These are phyloP conservation scores for Protomyces pachydermus DNA, from an alignment of 1,139 yeast species.

Conservation along the genomic window DNA sequence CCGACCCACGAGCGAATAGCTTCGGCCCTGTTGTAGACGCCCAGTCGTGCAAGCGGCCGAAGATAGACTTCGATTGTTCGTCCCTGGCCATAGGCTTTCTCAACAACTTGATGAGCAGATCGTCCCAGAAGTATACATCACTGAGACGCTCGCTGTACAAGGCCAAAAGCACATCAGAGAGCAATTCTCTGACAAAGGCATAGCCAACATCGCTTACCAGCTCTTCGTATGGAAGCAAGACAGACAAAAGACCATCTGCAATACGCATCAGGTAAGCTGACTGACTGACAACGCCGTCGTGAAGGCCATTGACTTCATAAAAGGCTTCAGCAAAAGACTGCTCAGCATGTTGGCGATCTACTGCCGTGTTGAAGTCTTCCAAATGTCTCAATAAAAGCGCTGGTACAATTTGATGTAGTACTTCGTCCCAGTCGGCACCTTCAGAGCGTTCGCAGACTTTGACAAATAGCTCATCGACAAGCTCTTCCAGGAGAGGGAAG, in stretches of 20 bases:
- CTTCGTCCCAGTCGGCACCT: constrained; percentile 6
- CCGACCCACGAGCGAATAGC: not conserved
- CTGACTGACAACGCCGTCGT: constrained; percentile 3
- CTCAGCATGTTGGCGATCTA: not conserved
- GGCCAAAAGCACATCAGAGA: constrained; percentile 11
- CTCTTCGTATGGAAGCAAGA: constrained; percentile 10
- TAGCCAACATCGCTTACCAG: constrained; percentile 23
- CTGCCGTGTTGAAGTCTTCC: constrained; percentile 14
- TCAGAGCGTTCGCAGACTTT: not conserved
- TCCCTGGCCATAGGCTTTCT: not conserved
- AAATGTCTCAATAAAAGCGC: constrained; percentile 9
- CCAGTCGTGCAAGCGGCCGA: not conserved
- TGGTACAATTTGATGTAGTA: not conserved
- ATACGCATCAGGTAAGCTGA: constrained; percentile 6
- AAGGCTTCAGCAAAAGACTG: constrained; percentile 8
- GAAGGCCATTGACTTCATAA: not conserved
- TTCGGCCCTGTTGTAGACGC: too few species aligned
- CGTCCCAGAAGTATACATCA: constrained; percentile 23
- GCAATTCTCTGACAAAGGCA: constrained; percentile 5
- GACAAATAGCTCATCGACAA: not conserved
- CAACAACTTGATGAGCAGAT: constrained; percentile 2
- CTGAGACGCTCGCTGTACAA: constrained; percentile 13
- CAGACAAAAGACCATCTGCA: constrained; percentile 8
- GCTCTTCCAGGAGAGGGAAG: not conserved
- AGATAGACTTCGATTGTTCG: not conserved